Conservation (phyloP, 1,284 basidiomycete species). For the Taiwanofungus camphoratus region DNA sequence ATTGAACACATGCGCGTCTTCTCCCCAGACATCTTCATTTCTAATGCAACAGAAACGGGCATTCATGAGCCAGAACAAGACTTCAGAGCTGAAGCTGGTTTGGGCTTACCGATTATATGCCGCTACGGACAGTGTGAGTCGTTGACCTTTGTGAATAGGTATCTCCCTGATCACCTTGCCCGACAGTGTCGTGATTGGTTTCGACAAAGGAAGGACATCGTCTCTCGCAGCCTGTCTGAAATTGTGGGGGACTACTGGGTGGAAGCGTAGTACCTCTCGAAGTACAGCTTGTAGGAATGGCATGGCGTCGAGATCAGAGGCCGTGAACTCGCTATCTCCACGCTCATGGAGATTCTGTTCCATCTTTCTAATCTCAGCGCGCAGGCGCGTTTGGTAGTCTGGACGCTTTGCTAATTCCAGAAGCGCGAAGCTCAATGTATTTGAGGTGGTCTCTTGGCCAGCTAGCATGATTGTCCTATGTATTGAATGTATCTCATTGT, state of each 20-base stretch:
- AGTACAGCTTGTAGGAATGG: constrained; percentile 44
- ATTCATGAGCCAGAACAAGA: too few species aligned
- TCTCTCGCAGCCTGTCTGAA: constrained; percentile 23
- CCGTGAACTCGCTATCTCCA: constrained; percentile 35
- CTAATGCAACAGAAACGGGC: too few species aligned
- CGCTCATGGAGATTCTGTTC: constrained; percentile 32
- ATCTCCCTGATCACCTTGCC: constrained; percentile 30
- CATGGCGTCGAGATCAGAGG: constrained; percentile 47
- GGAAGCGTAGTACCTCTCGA: constrained; percentile 34
- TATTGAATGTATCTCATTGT: neutral
- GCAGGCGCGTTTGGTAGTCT: constrained; percentile 34
- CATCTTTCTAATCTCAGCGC: constrained; percentile 33
- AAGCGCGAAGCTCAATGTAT: constrained; percentile 34
- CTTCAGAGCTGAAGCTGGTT: too few species aligned
- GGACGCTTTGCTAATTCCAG: constrained; percentile 36
- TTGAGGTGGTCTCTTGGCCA: constrained; percentile 50
- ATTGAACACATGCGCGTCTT: constrained; percentile 46
- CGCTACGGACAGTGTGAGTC: constrained; percentile 30
- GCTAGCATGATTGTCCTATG: constrained; percentile 14
- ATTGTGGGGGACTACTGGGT: constrained; percentile 23
- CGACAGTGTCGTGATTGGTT: constrained; percentile 21
- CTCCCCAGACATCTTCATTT: constrained; percentile 39
- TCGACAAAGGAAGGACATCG: constrained; percentile 29
- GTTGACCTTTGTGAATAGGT: constrained; percentile 29
- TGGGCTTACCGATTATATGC: constrained; percentile 32